A percentile compares a stretch with the other conserved stretches of the same genome.
Conservation (phyloP, 495 filamentous ascomycete genomes). For the Tuber umbilicatum region DNA sequence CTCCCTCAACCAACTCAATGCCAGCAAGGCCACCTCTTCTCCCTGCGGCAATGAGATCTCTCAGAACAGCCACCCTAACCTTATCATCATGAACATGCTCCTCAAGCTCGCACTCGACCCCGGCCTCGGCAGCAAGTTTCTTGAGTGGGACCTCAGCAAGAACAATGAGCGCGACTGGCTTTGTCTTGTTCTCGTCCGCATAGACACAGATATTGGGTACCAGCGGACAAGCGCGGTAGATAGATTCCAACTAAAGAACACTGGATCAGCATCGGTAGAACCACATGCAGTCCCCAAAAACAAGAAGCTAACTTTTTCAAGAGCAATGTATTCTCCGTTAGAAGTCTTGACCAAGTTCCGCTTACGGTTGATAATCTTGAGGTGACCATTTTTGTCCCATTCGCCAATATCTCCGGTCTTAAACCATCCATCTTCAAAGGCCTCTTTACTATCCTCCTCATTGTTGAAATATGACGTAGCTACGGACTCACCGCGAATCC, state of each 20-base stretch:
- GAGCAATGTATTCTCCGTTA: slow-evolving; percentile 94
- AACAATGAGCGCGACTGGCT: slow-evolving; percentile 90
- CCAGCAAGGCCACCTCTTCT: slow-evolving; percentile 67
- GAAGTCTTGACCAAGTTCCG: slow-evolving; percentile 96
- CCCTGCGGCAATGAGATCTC: slow-evolving; percentile 72
- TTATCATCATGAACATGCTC: slow-evolving; percentile 77
- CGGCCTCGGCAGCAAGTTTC: slow-evolving; percentile 70
- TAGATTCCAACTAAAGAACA: slow-evolving; percentile 63
- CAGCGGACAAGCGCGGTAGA: slow-evolving; percentile 78
- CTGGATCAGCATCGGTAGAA: background rate
- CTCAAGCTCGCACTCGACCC: slow-evolving; percentile 67
- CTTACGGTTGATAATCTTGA: slow-evolving; percentile 90
- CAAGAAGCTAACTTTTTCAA: slow-evolving; percentile 60
- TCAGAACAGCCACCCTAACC: slow-evolving; percentile 67
- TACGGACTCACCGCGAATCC: slow-evolving; percentile 75
- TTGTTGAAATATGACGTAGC: slow-evolving; percentile 71
- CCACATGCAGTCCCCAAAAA: background rate
- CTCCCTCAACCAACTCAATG: slow-evolving; percentile 88
- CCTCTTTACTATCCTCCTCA: slow-evolving; percentile 70
- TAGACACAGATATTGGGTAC: slow-evolving; percentile 96
- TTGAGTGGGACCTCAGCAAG: slow-evolving; percentile 78
- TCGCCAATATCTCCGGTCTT: no score
- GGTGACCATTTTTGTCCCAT: slow-evolving; percentile 71
- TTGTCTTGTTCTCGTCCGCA: slow-evolving; percentile 69
- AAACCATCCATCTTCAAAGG: slow-evolving; percentile 80